Base-by-base conservation (phyloP, 78 protist species). In the Dictyostelium purpureum region DNA sequence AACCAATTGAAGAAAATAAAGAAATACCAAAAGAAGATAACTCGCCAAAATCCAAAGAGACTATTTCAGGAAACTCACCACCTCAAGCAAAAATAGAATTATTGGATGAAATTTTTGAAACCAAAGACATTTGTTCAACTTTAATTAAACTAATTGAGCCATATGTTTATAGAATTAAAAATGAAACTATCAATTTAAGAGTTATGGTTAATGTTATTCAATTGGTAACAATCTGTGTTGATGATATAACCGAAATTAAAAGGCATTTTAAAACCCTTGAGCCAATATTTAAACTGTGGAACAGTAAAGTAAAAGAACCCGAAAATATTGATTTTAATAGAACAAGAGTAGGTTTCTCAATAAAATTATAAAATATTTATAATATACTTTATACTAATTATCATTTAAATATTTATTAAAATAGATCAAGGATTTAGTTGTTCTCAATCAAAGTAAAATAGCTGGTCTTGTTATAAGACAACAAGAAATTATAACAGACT, bases 361-460 rank as follows among this genome's bases (percentile, higher is more conserved):
- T 16, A 49, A 49, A 49, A 49, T 16, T 16, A 49, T 16, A 49
- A 2, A 5, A 49, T 19, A 49, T 49, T 75, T 42, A 16, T 57
- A 14, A 49, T 31, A 6, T 28, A 9, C 31, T 35, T 75, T 18
- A 3, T 51, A 28, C 21, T 51, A 28, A 14, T 52, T 4, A 40
- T 14, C 0, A 49, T 14, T 47, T 31, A 40, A 5, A 35, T 49
- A 45, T 47, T 61, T 37, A 35, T 66, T 11, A 1, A n/a, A 40
- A 3, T 49, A 80, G 89, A 81, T 81, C 19, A 81, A 81, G 40
- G 90, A 81, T 52, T 49, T 51, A 26, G 37, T 81, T 9, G 66
- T 81, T 51, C 51, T 52, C 37, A 81, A 69, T 52, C 80, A 81
- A 40, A 81, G 90, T 42, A 81, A 81, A 81, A 37, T 81, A 31